Evolutionary conservation across 345 rosid genomes (phyloP).

Genomic region (Gossypium australe): DNA sequence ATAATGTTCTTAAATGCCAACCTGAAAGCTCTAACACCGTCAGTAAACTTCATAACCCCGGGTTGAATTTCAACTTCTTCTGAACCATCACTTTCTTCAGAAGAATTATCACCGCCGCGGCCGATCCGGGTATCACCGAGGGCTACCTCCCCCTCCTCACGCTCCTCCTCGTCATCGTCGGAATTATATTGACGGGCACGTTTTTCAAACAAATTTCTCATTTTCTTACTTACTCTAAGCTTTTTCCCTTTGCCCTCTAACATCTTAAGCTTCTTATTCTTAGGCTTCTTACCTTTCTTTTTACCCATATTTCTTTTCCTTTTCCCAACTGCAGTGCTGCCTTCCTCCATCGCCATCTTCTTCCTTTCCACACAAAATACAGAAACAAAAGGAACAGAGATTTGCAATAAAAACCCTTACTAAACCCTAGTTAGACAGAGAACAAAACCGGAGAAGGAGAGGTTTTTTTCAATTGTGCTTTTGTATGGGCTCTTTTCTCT

Average conservation of each 20-base stretch:
- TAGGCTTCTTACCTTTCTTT: not conserved
- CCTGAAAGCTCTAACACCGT: slow-evolving; percentile 75
- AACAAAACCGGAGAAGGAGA: too few relatives aligned
- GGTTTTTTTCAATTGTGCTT: too few relatives aligned
- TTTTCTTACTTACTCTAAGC: slow-evolving; percentile 3
- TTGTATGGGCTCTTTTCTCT: too few relatives aligned
- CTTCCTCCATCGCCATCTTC: not conserved
- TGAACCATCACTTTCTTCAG: slow-evolving; percentile 16
- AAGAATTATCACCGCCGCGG: slow-evolving; percentile 17
- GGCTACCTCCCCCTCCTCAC: not conserved
- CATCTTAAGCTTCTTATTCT: slow-evolving; percentile 13
- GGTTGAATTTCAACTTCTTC: slow-evolving; percentile 46
- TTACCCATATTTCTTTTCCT: slow-evolving; percentile 1
- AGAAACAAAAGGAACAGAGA: too few relatives aligned
- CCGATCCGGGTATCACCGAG: slow-evolving; percentile 14
- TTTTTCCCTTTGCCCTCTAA: slow-evolving; percentile 12
- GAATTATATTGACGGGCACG: slow-evolving; percentile 88
- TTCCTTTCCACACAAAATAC: not conserved
- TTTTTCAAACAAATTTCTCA: slow-evolving; percentile 6
- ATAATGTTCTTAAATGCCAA: slow-evolving; percentile 64
- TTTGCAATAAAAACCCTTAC: too few relatives aligned
- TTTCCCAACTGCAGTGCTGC: not conserved
- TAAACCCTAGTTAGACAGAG: too few relatives aligned
- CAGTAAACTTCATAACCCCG: slow-evolving; percentile 54
- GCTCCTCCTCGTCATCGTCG: slow-evolving; percentile 42